Conservation (phyloP, 2,329 filamentous ascomycete genomes). For the Cadophora sp. region DNA sequence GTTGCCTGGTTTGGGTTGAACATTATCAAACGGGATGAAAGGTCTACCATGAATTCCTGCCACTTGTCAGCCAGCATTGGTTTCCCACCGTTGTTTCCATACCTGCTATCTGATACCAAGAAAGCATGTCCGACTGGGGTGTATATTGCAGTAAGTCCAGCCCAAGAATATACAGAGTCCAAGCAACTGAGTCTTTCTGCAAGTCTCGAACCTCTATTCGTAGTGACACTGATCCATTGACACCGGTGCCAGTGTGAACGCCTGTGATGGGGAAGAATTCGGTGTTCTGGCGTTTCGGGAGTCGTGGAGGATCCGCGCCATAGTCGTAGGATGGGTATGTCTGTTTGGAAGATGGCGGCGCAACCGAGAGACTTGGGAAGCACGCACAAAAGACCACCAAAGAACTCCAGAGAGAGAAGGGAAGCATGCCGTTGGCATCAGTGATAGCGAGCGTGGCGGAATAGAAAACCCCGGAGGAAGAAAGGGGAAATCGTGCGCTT, state of each 20-base stretch:
- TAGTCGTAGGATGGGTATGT: slow-evolving; percentile 35
- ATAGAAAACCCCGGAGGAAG: too few species aligned
- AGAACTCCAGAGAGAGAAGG: neutral
- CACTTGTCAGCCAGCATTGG: neutral
- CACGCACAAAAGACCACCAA: neutral
- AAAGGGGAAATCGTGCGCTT: neutral
- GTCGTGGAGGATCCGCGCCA: slow-evolving; percentile 24
- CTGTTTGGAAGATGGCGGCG: neutral
- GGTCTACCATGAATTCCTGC: slow-evolving; percentile 43
- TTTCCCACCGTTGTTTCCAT: neutral
- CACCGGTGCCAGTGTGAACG: slow-evolving; percentile 29
- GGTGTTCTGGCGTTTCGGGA: slow-evolving; percentile 32
- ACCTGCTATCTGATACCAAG: slow-evolving; percentile 43
- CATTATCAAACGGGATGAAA: slow-evolving; percentile 37
- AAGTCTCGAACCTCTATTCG: slow-evolving; percentile 40
- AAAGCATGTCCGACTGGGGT: slow-evolving; percentile 35
- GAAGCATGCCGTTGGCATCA: slow-evolving; percentile 16
- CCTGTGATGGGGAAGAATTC: slow-evolving; percentile 33
- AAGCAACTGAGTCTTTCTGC: slow-evolving; percentile 36
- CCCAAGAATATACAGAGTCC: slow-evolving; percentile 42
- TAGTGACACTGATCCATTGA: slow-evolving; percentile 34
- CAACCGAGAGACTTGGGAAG: neutral
- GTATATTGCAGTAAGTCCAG: slow-evolving; percentile 40
- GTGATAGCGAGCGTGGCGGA: neutral
- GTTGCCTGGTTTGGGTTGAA: slow-evolving; percentile 29